These are phyloP conservation scores for Chiua virens DNA, from an alignment of 768 basidiomycete species.

Conservation along the genomic window DNA sequence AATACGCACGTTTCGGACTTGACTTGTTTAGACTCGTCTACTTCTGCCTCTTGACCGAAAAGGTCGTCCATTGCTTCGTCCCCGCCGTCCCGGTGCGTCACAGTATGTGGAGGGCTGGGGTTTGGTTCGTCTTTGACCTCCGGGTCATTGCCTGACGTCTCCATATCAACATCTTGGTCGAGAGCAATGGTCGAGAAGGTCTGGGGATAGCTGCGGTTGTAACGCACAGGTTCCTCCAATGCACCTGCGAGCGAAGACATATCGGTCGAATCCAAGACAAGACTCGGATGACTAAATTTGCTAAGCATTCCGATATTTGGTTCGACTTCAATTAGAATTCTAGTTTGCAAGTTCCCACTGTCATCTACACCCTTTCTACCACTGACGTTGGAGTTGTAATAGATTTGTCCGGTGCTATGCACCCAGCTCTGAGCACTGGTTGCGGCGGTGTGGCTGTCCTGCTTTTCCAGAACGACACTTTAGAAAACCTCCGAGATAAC, in stretches of 20 bases:
- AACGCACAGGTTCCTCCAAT: slow-evolving; percentile 39
- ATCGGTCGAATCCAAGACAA: background rate
- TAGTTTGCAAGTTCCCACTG: too few relatives aligned
- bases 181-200: slow-evolving; percentile 2
- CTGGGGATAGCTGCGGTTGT: slow-evolving; percentile 17
- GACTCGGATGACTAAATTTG: slow-evolving; percentile 13
- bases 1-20: slow-evolving; percentile 48
- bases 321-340: too few relatives aligned
- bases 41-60: slow-evolving; percentile 70
- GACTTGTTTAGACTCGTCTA: slow-evolving; percentile 36
- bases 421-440: background rate
- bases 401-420: slow-evolving; percentile 7
- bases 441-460: slow-evolving; percentile 13
- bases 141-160: slow-evolving; percentile 11
- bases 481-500: slow-evolving; percentile 1
- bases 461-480: slow-evolving; percentile 15
- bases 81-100: slow-evolving; percentile 10
- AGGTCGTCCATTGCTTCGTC: slow-evolving; percentile 75
- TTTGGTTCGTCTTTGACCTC: slow-evolving; percentile 19
- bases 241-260: slow-evolving; percentile 68
- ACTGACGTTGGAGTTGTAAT: too few relatives aligned
- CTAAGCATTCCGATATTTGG: background rate
- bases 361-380: too few relatives aligned
- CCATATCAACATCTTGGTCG: slow-evolving; percentile 46
- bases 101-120: slow-evolving; percentile 17